These are phyloP conservation scores for Arthrocladium fulminans DNA, from an alignment of 2,329 filamentous ascomycete species.

Conservation along the genomic window DNA sequence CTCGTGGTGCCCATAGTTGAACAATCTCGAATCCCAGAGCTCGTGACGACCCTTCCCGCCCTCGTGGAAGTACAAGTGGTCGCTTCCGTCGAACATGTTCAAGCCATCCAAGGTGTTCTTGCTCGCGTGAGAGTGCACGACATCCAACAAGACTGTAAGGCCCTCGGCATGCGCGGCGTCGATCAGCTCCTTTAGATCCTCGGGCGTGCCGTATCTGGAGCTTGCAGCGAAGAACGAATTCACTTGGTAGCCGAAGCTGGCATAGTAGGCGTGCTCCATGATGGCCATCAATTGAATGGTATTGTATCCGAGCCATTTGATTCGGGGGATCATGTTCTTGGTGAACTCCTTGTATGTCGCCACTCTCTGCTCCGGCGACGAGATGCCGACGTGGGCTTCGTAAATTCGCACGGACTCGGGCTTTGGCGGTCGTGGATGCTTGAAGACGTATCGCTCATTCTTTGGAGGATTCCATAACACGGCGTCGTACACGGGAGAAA, in stretches of 20 bases:
- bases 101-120: constrained; percentile 94
- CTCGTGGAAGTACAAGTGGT: constrained; percentile 91
- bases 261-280: constrained; percentile 99
- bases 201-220: constrained; percentile 85
- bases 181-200: constrained; percentile 92
- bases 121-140: constrained; percentile 95
- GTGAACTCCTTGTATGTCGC: constrained; percentile 98
- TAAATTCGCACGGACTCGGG: constrained; percentile 84
- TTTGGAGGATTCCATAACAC: constrained; percentile 92
- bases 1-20: constrained; percentile 94
- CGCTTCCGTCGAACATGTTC: constrained; percentile 91
- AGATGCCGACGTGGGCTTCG: constrained; percentile 97
- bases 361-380: constrained; percentile 77
- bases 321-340: constrained; percentile 78
- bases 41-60: constrained; percentile 80
- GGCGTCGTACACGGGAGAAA: constrained; percentile 89
- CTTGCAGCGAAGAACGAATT: constrained; percentile 98
- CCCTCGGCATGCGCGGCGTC: constrained; percentile 90
- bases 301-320: constrained; percentile 87
- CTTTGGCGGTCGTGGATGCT: constrained; percentile 72
- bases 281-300: constrained; percentile 97
- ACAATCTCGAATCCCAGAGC: constrained; percentile 89
- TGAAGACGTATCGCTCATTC: constrained; percentile 70
- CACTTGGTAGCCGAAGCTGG: constrained; percentile 96
- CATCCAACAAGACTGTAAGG: constrained; percentile 81